These are phyloP conservation scores for Penicillium paneum DNA, from an alignment of 2,329 filamentous ascomycete genomes.

Conservation along the genomic window DNA sequence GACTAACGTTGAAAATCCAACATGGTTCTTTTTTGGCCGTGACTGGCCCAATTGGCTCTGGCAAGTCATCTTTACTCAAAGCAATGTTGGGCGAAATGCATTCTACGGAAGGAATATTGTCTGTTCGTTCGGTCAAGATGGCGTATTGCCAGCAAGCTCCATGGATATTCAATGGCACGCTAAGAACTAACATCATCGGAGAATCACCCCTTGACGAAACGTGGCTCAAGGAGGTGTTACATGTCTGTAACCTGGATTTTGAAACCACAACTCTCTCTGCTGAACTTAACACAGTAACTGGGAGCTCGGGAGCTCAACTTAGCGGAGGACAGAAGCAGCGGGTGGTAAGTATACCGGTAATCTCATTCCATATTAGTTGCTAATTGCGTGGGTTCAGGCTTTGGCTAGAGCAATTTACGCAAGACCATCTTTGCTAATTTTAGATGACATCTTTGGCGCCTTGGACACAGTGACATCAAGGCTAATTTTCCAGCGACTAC, in stretches of 20 bases:
- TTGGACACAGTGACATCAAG: not conserved
- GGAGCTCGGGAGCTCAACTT: not conserved
- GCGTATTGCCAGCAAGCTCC: not conserved
- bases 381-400: not conserved
- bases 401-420: not conserved
- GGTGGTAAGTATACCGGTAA: not conserved
- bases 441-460: not conserved
- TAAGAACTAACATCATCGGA: not conserved
- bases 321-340: constrained; percentile 7
- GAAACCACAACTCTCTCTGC: not conserved
- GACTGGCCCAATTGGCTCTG: constrained; percentile 2
- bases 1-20: not conserved
- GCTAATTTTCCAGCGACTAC: not conserved
- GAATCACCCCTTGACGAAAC: not conserved
- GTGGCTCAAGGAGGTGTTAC: not conserved
- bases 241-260: not conserved
- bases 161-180: not conserved
- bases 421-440: not conserved
- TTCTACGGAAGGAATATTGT: not conserved
- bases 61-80: constrained; percentile 4
- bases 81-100: constrained; percentile 1
- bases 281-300: not conserved
- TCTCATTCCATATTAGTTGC: not conserved
- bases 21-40: not conserved
- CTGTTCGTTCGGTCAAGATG: not conserved